These are phyloP conservation scores for Rachicladosporium sp. DNA, from an alignment of 2,329 filamentous ascomycete species.

Conservation along the genomic window DNA sequence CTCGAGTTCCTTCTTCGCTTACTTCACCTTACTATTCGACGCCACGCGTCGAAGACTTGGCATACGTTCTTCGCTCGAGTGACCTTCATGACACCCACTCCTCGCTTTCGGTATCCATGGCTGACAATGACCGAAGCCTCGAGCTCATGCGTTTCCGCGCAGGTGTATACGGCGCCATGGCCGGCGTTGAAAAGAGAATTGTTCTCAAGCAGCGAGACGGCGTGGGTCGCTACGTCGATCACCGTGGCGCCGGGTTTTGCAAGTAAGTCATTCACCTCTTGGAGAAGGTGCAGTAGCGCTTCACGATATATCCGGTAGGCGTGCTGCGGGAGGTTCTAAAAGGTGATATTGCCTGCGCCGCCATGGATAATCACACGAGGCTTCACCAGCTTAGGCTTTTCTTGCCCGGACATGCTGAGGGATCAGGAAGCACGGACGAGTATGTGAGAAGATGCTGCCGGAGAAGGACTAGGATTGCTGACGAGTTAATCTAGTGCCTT, in stretches of 20 bases:
- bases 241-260: slow-evolving; percentile 39
- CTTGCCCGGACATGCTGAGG: neutral
- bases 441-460: too few relatives aligned
- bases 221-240: slow-evolving; percentile 61
- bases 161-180: slow-evolving; percentile 75
- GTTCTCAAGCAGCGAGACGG: slow-evolving; percentile 65
- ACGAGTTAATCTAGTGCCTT: too few relatives aligned
- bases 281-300: slow-evolving; percentile 27
- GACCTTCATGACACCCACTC: slow-evolving; percentile 63
- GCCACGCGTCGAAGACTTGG: too few relatives aligned
- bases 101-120: slow-evolving; percentile 58
- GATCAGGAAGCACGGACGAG: too few relatives aligned
- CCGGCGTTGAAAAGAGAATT: slow-evolving; percentile 75
- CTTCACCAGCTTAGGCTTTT: slow-evolving; percentile 14
- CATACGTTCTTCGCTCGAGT: slow-evolving; percentile 52
- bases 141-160: slow-evolving; percentile 70
- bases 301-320: slow-evolving; percentile 26
- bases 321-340: slow-evolving; percentile 24
- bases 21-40: too few relatives aligned
- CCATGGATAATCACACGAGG: slow-evolving; percentile 39
- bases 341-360: slow-evolving; percentile 35
- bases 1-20: too few relatives aligned
- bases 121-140: slow-evolving; percentile 83
- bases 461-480: too few relatives aligned
- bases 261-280: slow-evolving; percentile 18